A percentile compares a stretch with the other conserved stretches of the same genome.
These are phyloP conservation scores for Kwoniella mangroviensis DNA, from an alignment of 768 basidiomycete species.

Conservation along the genomic window DNA sequence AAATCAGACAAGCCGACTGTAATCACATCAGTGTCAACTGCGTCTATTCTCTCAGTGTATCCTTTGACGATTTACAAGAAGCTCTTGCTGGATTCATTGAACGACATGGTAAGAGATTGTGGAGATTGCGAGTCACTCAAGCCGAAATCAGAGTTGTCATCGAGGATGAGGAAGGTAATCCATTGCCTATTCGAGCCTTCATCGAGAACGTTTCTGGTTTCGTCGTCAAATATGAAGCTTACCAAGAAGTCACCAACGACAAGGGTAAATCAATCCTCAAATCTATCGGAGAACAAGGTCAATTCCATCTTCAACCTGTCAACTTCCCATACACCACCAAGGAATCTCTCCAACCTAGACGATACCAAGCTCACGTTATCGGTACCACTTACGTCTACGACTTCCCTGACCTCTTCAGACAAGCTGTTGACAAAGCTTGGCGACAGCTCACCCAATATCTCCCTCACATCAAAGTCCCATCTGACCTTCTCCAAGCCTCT, in stretches of 20 bases:
- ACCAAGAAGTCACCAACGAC: slow-evolving; percentile 96
- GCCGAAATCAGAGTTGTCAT: slow-evolving; percentile 95
- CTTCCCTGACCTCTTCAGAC: slow-evolving; percentile 98
- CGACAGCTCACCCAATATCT: slow-evolving; percentile 65
- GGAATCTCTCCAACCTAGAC: slow-evolving; percentile 96
- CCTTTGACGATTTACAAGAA: slow-evolving; percentile 93
- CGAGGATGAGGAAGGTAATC: slow-evolving; percentile 92
- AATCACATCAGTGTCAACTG: slow-evolving; percentile 99
- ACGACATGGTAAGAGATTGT: slow-evolving; percentile 94
- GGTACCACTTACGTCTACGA: slow-evolving; percentile 99
- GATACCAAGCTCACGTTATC: slow-evolving; percentile 96
- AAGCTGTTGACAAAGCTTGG: slow-evolving; percentile 94
- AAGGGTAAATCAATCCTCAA: slow-evolving; percentile 94
- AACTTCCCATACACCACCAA: slow-evolving; percentile 93
- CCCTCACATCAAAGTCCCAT: slow-evolving; percentile 73
- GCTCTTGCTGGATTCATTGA: slow-evolving; percentile 99
- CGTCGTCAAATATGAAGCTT: slow-evolving; percentile 96
- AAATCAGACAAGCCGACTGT: slow-evolving; percentile 90
- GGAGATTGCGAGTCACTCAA: slow-evolving; percentile 96
- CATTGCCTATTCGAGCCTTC: slow-evolving; percentile 93
- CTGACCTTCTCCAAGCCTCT: slow-evolving; percentile 76
- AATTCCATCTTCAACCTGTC: slow-evolving; percentile 92
- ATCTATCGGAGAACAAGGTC: slow-evolving; percentile 97
- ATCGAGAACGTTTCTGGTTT: slow-evolving; percentile 99
- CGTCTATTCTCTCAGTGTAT: slow-evolving; percentile 92